Percentiles rank a stretch among this genome's conserved stretches.
These are phyloP conservation scores for Talaromyces sp. DNA, from an alignment of 2,329 filamentous ascomycete genomes.

Conservation along the genomic window DNA sequence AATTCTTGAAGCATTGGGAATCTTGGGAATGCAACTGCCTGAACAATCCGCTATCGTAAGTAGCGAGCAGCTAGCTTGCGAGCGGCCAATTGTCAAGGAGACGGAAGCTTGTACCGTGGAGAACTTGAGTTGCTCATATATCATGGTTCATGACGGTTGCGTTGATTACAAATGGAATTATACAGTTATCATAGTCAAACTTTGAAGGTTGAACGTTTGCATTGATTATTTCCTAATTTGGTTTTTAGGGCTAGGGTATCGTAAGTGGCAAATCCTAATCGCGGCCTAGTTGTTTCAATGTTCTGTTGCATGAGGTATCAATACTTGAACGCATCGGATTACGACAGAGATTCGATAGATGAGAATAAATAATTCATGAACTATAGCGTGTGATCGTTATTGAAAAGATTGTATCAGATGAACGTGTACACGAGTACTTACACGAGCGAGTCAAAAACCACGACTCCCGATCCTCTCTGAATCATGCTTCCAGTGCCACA, in stretches of 20 bases:
- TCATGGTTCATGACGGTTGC: background rate
- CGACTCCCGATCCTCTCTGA: too few relatives aligned
- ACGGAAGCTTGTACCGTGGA: background rate
- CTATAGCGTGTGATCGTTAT: background rate
- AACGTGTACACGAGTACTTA: background rate
- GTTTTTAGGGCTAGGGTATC: background rate
- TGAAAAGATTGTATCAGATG: background rate
- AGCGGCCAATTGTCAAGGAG: background rate
- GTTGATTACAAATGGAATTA: background rate
- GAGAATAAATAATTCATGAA: too few relatives aligned
- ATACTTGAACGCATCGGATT: background rate
- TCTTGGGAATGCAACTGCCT: background rate
- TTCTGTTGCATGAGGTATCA: background rate
- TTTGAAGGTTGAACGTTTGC: background rate
- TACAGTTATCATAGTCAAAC: background rate
- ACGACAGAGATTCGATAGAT: background rate
- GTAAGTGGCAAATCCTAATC: background rate
- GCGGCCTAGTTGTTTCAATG: too few relatives aligned
- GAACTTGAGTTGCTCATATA: background rate
- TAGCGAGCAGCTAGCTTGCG: background rate
- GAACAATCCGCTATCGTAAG: background rate
- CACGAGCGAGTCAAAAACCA: background rate
- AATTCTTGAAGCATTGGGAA: background rate
- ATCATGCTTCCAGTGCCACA: conserved; percentile 13
- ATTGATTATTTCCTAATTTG: background rate